phyloP scores from a whole-genome alignment of 495 filamentous ascomycete species.

The Daldinia caldariorum region DNA sequence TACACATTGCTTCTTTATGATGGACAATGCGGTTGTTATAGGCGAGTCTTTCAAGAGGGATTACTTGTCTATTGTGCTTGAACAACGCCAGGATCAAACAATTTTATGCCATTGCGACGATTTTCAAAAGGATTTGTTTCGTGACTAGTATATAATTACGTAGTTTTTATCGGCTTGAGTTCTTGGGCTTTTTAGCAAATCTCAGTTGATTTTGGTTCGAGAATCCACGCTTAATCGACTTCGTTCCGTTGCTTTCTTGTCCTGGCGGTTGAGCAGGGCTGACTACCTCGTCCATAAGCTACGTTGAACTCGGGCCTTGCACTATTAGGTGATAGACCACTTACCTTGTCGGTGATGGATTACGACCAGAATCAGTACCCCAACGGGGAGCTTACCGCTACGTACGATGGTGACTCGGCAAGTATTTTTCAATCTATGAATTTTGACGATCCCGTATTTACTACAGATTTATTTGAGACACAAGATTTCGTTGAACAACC shows the following conservation, averaged over 20 bases:
- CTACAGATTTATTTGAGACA: not conserved
- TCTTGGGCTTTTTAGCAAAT: not conserved
- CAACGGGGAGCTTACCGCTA: constrained; percentile 11
- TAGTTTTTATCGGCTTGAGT: not conserved
- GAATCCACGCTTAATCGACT: not conserved
- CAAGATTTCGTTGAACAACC: constrained; percentile 2
- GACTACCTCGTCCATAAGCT: constrained; percentile 16
- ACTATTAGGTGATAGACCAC: constrained; percentile 13
- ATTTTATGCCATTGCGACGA: too few species aligned
- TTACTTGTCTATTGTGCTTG: not conserved
- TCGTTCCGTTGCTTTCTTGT: not conserved
- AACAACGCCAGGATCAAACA: constrained; percentile 13
- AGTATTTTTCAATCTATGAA: constrained; percentile 3
- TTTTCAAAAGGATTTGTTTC: not conserved
- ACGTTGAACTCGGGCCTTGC: constrained; percentile 2
- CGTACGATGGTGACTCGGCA: not conserved
- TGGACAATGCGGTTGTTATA: constrained; percentile 30
- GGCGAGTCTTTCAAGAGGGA: not conserved
- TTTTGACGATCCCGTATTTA: constrained; percentile 9
- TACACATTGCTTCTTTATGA: constrained; percentile 12
- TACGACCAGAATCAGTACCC: not conserved
- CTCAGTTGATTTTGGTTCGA: not conserved
- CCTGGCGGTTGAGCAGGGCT: constrained; percentile 29
- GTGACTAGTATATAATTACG: not conserved
- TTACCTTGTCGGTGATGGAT: not conserved